These are phyloP conservation scores for Pleurostoma richardsiae DNA, from an alignment of 2,329 filamentous ascomycete genomes.

Conservation along the genomic window DNA sequence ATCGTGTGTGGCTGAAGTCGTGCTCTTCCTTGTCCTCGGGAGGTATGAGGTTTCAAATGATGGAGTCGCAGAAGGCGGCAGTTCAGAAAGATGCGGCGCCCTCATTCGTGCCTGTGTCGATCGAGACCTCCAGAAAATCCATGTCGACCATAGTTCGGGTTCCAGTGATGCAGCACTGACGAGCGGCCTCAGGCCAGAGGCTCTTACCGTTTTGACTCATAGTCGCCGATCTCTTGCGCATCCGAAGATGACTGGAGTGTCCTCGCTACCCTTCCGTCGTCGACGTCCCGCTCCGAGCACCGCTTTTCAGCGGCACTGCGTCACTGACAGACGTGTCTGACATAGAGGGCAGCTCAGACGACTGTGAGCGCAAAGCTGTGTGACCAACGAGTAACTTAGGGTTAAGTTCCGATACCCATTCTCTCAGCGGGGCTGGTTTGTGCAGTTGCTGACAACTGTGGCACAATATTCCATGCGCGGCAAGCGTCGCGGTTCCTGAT, in stretches of 20 bases:
- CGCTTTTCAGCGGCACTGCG: slow-evolving; percentile 46
- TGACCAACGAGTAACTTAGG: slow-evolving; percentile 78
- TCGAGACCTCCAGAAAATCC: slow-evolving; percentile 17
- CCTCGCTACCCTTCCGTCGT: slow-evolving; percentile 44
- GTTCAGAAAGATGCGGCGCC: too few species aligned
- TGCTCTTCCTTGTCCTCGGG: slow-evolving; percentile 32
- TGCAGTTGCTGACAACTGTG: slow-evolving; percentile 28
- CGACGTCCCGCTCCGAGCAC: slow-evolving; percentile 25
- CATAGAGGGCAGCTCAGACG: slow-evolving; percentile 66
- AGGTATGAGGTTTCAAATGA: too few species aligned
- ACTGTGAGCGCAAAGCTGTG: slow-evolving; percentile 66
- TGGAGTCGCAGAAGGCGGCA: too few species aligned
- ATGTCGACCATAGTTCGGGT: slow-evolving; percentile 44
- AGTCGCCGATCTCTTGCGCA: slow-evolving; percentile 56
- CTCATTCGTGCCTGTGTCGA: neutral
- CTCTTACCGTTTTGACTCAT: slow-evolving; percentile 76
- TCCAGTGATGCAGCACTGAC: slow-evolving; percentile 67
- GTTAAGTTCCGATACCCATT: slow-evolving; percentile 89
- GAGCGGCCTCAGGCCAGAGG: slow-evolving; percentile 67
- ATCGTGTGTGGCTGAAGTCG: slow-evolving; percentile 43
- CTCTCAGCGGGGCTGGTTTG: slow-evolving; percentile 45
- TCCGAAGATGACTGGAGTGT: slow-evolving; percentile 52
- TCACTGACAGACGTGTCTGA: slow-evolving; percentile 21
- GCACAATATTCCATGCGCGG: slow-evolving; percentile 39
- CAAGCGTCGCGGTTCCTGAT: slow-evolving; percentile 44